Conservation (phyloP, 2,329 filamentous ascomycete genomes). For the Trichoderma afroharzianum region DNA sequence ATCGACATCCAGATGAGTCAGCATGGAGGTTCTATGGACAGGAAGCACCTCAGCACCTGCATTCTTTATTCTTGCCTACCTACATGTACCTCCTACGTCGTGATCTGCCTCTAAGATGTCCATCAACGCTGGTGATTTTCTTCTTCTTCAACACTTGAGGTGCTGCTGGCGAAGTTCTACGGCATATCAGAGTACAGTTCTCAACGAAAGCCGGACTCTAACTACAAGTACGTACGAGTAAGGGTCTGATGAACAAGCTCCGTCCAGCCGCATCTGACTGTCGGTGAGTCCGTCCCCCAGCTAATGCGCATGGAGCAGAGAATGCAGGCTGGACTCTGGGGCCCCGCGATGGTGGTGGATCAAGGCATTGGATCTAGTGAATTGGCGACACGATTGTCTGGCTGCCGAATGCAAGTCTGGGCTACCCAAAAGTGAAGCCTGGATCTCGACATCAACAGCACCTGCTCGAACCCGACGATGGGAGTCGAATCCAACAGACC, state of each 20-base stretch:
- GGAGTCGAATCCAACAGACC: not conserved
- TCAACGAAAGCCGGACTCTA: not conserved
- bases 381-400: not conserved
- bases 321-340: constrained; percentile 24
- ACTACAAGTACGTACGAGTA: not conserved
- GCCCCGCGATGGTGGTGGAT: constrained; percentile 27
- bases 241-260: not conserved
- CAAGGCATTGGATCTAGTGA: constrained; percentile 5
- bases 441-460: not conserved
- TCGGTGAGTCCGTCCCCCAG: constrained; percentile 37
- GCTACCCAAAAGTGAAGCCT: not conserved
- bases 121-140: not conserved
- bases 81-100: not conserved
- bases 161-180: not conserved
- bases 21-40: not conserved
- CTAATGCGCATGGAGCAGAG: not conserved
- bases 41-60: not conserved
- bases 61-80: not conserved
- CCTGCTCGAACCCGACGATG: not conserved
- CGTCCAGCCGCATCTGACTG: constrained; percentile 27
- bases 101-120: not conserved
- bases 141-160: not conserved
- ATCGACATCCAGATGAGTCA: not conserved
- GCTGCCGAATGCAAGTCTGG: not conserved
- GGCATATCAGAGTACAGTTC: not conserved